Base-by-base conservation (phyloP, 1,139 yeast species). In the Yamadazyma jaroonii region DNA sequence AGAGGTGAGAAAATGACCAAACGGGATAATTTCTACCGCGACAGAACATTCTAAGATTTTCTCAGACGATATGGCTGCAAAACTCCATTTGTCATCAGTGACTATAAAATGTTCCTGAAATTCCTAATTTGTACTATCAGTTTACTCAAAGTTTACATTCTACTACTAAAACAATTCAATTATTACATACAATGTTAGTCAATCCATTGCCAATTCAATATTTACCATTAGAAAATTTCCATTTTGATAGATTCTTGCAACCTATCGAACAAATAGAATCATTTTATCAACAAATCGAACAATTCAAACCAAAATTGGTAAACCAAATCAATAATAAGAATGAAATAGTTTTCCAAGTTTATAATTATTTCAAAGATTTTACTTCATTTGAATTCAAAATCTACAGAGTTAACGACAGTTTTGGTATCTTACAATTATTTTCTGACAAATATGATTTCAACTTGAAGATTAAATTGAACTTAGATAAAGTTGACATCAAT, bases 351-450 rank as follows among this genome's bases (percentile, higher is more conserved):
- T 61, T 68, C 36, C 72, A 69, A 41, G 59, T 70, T 37, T 60
- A 54, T 44, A 68, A 68, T 46, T 52, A 53, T 15, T 53, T 46
- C 29, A 74, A 74, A 6, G 52, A 58, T 49, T 70, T 67, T 48
- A 52, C 56, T 36, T 54, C 62, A 14, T 70, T 67, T 47, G 74
- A 70, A 47, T 65, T 70, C 27, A 62, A 52, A 40, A 70, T 62
- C 3, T 45, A 62, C 27, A 63, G 56, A 46, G 43, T 52, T 17
- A 45, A 43, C 24, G 36, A 46, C 17, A 39, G 39, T 26, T 42
- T 47, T 37, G 48, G 53, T n/a, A 60, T 63, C 32, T 48, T 68
- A 26, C 54, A 61, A 22, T 54, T 68, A 11, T 53, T 54, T 27
- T 66, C 71, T 0, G 42, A 37, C 2, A 50, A 41, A n/a, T 74